Base-by-base conservation (phyloP, 768 basidiomycete genomes). In the Calocybe gangraenosa region DNA sequence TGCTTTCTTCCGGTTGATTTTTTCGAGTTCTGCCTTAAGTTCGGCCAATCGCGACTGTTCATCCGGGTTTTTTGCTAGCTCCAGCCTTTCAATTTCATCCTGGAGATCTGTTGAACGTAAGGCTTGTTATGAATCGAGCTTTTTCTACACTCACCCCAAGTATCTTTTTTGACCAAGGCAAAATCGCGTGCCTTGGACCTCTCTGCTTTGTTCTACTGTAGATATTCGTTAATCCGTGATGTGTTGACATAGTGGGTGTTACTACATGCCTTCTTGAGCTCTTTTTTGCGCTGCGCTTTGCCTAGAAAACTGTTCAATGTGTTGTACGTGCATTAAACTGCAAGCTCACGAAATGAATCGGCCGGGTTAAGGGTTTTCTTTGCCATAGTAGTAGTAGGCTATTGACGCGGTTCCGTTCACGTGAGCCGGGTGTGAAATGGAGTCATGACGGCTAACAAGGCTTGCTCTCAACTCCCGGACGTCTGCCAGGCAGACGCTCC, bases 111-210 rank as follows among this genome's bases (percentile, higher is more conserved):
- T 20, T 18, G 39, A 7, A 20, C 21, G 9, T 9, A 15, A 53
- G n/a, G 15, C 18, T 19, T 9, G 6, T 18, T 9, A 4, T 11
- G 40, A 21, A 2, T 9, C 30, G 17, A 7, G 36, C 7, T 31
- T 30, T 0, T 11, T 6, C 5, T 28, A 11, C n/a, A 54, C 71
- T 40, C 54, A 84, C 93, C 90, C 63, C 74, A 69, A 2, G 93
- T 96, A 58, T 97, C 93, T 65, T 92, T 92, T 74, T 97, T 98
- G 33, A 96, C 87, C 22, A 91, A 74, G n/a, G 88, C 75, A 61
- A 93, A 83, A 60, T 98, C 93, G 53, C 90, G 79, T 13, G 81
- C 67, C 66, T 94, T 92, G 40, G 77, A 66, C 45, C 94, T 75
- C 45, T 78, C 83, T 61, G 84, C 67, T 73, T 96, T 97, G 75